Base-by-base conservation (phyloP, 2,329 filamentous ascomycete species). In the Penicillium sp. region DNA sequence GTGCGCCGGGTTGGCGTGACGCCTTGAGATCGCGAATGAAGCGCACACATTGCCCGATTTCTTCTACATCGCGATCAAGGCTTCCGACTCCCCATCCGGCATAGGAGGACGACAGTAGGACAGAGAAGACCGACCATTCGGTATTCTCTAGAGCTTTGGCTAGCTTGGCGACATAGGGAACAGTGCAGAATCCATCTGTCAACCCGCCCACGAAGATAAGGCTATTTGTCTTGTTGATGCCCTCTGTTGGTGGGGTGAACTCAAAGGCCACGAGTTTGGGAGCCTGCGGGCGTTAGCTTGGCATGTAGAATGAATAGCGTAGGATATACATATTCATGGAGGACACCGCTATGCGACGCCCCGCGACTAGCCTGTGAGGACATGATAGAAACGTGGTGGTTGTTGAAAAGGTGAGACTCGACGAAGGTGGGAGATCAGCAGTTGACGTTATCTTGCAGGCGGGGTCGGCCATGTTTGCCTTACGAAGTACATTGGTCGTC, bases 171-270 rank as follows among this genome's bases (percentile, higher is more conserved):
- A 84, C 78, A 69, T 85, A 87, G 19, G 76, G 71, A 8, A 86
- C 82, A 6, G 79, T 83, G 55, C 79, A 77, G 51, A 84, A 76
- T 21, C 82, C 83, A 69, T 87, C 85, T 51, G 77, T 79, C 41
- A 88, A 77, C 38, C 85, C 85, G 58, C 82, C 84, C 52, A 87
- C 74, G 74, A 83, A 86, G 64, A 87, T 73, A 49, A 87, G 73
- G 29, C 79, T 82, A 71, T 85, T 68, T 42, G 68, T 70, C 50
- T 76, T 77, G 41, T 53, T 61, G 60, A 67, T 57, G 33, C 66
- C 42, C 44, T 60, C 55, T 47, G 55, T 47, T 19, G 64, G 52
- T 13, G 63, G 60, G 19, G 64, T 67, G 59, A 74, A 78, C 64
- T 79, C 77, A 60, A 78, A 79, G 13, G 76, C 72, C 41, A 73